These are phyloP conservation scores for Xylaria flabelliformis DNA, from an alignment of 495 filamentous ascomycete species.

Conservation along the genomic window DNA sequence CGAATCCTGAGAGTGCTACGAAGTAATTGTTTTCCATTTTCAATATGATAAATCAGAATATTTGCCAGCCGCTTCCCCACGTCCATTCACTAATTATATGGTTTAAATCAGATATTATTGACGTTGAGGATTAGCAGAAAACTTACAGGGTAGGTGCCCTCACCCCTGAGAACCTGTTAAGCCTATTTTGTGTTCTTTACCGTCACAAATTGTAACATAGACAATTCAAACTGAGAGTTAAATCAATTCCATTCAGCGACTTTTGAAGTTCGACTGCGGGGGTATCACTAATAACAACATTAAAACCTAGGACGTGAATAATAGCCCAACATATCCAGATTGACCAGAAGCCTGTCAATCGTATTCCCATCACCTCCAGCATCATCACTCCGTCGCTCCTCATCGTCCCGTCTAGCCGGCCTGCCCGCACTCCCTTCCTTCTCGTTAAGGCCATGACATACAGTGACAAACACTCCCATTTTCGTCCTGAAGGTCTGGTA, in stretches of 20 bases:
- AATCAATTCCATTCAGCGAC: too few species aligned
- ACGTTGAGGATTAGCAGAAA: too few species aligned
- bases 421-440: constrained; percentile 64
- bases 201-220: neutral
- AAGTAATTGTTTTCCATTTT: too few species aligned
- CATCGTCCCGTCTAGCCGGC: constrained; percentile 43
- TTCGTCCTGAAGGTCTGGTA: constrained; percentile 71
- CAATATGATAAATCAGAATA: too few species aligned
- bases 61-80: too few species aligned
- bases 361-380: constrained; percentile 49
- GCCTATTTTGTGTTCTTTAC: neutral
- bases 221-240: too few species aligned
- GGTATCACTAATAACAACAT: constrained; percentile 36
- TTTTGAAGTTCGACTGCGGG: constrained; percentile 7
- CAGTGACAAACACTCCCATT: constrained; percentile 69
- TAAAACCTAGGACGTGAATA: constrained; percentile 45
- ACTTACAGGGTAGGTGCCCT: constrained; percentile 2
- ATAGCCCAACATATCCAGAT: constrained; percentile 68
- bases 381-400: constrained; percentile 34
- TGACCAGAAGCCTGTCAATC: constrained; percentile 60
- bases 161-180: neutral
- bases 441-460: constrained; percentile 65
- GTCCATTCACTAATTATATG: too few species aligned
- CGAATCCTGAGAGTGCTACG: too few species aligned
- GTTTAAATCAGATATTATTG: too few species aligned